Evolutionary conservation across 2,329 filamentous ascomycete genomes (phyloP), one percentile per base, ranked within the genome.

Genomic region (Sphaerulina vaccinii): DNA sequence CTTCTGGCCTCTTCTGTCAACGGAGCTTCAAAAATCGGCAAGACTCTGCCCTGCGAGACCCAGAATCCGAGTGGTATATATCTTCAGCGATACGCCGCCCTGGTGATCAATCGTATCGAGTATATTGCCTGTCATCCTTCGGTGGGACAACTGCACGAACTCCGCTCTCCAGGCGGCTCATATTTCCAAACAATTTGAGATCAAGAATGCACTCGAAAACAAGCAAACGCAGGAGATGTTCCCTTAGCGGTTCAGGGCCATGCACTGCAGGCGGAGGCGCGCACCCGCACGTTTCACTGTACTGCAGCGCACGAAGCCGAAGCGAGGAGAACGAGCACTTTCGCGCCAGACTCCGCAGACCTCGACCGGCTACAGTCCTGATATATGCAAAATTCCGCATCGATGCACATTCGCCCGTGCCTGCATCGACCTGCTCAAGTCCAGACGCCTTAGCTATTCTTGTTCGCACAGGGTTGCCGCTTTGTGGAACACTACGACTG

Each of bases 381-480:
- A 46, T 35, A 11, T 4, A 27, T 16, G 18, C 32, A 44, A 19
- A 43, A 24, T 38, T 50, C 24, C 27, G 40, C 24, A 18, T 37
- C 22, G 9, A 50, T 27, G 47, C 47, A 38, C 27, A 19, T 35
- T 18, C 27, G 9, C 39, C 10, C 24, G 16, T 48, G 29, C 33
- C 33, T 48, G 36, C 44, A 37, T 19, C 32, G n/a, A 48, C 18
- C 8, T 27, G 33, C 33, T 40, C 24, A 22, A 43, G 24, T 16
- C 40, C 40, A 35, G 49, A 45, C 40, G 33, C 15, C 40, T 38
- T 40, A 32, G 49, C 40, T 33, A 32, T 32, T 51, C 49, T 45
- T 39, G 40, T 43, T 50, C 27, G 38, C 24, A 29, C 37, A 19
- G 32, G 27, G 9, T 29, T 35, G 42, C 23, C 49, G 27, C 35